Percentiles rank a stretch among this genome's conserved stretches.
These are phyloP conservation scores for Caryopteris hybrid DNA, from an alignment of 305 asterid genomes.

Conservation along the genomic window DNA sequence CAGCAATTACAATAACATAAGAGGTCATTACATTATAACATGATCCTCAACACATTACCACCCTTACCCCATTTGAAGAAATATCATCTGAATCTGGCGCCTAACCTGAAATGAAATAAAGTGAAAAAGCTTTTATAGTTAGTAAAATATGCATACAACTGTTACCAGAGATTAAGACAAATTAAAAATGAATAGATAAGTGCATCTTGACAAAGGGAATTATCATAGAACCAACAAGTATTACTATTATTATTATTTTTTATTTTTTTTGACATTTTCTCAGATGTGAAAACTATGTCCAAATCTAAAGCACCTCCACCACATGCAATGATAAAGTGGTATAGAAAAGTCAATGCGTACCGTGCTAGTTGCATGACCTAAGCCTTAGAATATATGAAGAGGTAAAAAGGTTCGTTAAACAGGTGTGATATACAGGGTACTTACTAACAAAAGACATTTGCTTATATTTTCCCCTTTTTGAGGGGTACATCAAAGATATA, in stretches of 20 bases:
- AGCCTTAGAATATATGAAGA: background rate
- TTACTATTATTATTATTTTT: too few species aligned
- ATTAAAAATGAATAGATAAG: background rate
- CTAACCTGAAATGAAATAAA: constrained; percentile 53
- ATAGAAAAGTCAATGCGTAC: background rate
- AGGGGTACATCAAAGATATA: background rate
- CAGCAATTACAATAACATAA: constrained; percentile 7
- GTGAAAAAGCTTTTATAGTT: background rate
- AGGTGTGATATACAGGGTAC: too few species aligned
- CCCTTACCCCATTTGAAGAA: constrained; percentile 85
- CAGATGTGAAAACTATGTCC: background rate
- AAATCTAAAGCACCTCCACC: background rate
- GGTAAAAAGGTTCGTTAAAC: too few species aligned
- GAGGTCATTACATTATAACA: constrained; percentile 4
- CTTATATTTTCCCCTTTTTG: background rate
- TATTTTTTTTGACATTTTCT: background rate
- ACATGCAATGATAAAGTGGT: background rate
- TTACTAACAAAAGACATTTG: too few species aligned
- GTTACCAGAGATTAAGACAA: background rate
- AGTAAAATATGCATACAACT: background rate
- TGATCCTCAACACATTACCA: background rate
- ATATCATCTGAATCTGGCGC: constrained; percentile 80
- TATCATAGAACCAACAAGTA: background rate
- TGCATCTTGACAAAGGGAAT: background rate
- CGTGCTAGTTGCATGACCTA: background rate